A percentile compares a stretch with the other conserved stretches of the same genome.
These are phyloP conservation scores for Globisporangium perplexum DNA, from an alignment of 352 stramenopile species.

Conservation along the genomic window DNA sequence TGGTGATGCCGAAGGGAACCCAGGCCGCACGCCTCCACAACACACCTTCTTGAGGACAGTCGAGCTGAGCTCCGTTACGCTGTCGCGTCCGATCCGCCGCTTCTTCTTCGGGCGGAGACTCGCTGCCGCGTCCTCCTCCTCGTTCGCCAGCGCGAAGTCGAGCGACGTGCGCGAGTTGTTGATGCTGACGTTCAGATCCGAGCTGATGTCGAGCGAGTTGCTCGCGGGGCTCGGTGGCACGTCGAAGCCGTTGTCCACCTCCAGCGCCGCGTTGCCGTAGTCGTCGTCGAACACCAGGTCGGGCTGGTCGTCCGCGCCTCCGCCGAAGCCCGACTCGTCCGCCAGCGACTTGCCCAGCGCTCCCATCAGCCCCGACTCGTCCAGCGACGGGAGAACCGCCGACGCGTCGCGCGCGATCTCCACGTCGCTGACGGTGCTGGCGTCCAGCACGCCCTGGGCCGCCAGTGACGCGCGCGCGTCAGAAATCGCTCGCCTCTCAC, in stretches of 20 bases:
- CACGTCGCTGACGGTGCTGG: conserved; percentile 72
- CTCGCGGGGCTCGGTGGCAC: conserved; percentile 30
- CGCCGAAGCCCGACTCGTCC: conserved; percentile 22
- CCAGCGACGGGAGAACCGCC: conserved; percentile 30
- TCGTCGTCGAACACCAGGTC: conserved; percentile 59
- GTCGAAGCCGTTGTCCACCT: conserved; percentile 34
- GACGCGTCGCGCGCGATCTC: conserved; percentile 78
- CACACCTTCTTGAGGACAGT: conserved; percentile 61
- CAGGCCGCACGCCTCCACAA: no score
- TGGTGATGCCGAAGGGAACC: not conserved
- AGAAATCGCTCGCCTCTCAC: not conserved
- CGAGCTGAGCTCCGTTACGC: conserved; percentile 74
- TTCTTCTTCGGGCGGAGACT: conserved; percentile 63
- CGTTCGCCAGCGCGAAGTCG: conserved; percentile 47
- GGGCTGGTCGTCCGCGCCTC: conserved; percentile 25
- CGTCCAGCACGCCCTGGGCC: conserved; percentile 38
- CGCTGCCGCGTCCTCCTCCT: conserved; percentile 24
- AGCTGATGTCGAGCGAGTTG: conserved; percentile 57
- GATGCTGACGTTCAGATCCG: conserved; percentile 61
- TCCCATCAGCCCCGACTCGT: conserved; percentile 52
- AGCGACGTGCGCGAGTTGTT: conserved; percentile 64
- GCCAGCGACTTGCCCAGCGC: conserved; percentile 42
- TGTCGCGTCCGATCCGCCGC: conserved; percentile 76
- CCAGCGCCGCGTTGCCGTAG: conserved; percentile 43
- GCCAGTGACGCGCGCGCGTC: not conserved